Evolutionary conservation across 352 stramenopile genomes (phyloP), one percentile per base, ranked within the genome.

Genomic region (Globisporangium nodosum): DNA sequence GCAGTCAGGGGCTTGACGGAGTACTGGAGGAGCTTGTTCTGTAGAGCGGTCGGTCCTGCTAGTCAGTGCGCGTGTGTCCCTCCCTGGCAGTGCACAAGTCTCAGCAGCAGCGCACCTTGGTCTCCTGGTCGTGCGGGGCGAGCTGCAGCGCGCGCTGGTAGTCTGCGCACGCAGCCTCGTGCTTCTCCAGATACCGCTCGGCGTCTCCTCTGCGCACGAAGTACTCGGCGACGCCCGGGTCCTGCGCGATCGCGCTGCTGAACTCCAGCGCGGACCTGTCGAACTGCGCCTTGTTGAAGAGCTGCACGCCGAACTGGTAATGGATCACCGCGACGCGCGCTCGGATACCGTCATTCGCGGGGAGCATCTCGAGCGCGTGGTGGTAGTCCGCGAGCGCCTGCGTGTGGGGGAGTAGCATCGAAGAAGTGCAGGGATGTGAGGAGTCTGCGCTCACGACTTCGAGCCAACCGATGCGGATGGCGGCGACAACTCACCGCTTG

Each of bases 361-460:
- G 79, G 12, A 81, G 60, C 5, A 91, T 39, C 56, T 92, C 80
- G 16, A 89, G 60, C 18, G 81, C 82, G 40, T 78, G 68, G 42
- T 90, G 82, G 27, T 94, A 94, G 56, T 94, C 85, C 13, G 80
- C 83, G 8, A 94, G 64, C 2, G 81, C 85, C 83, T 90, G 18
- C 37, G 12, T 6, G 11, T 42, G 8, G 5, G 5, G 31, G 31
- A 7, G 11, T 15, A 9, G 11, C 9, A 42, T 5, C 9, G 35
- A 42, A 27, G 24, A 27, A 27, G 24, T 3, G 24, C 24, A 27
- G 42, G 16, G 18, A 21, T 48, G 42, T 24, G 18, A 48, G 42
- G 42, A 13, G 18, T 9, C 11, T 15, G 35, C 12, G 5, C 11
- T 21, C 42, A 48, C 11, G 40, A 47, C 24, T 27, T 18, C 40